Evolutionary conservation across 768 basidiomycete genomes (phyloP), one percentile per base, ranked within the genome.

Genomic region (Mycena alexandri): DNA sequence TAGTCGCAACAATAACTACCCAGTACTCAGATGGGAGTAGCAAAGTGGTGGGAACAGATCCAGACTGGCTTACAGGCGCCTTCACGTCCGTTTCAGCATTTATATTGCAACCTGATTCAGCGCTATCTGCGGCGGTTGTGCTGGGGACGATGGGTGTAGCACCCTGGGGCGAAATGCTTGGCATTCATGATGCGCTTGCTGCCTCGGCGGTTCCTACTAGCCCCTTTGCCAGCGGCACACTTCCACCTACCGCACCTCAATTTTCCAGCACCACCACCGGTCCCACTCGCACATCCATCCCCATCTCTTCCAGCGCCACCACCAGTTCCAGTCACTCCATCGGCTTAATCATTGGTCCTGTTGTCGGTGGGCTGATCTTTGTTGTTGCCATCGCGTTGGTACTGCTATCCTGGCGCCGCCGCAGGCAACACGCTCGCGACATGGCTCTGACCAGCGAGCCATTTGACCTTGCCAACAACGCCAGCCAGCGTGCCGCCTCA

Each of bases 381-480:
- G 24, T 63, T 52, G 3, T 14, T 5, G 43, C 22, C 10, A 33
- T 46, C 21, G 52, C 13, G 2, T 13, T 52, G 9, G 63, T 14
- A 6, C 24, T 51, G n/a, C 17, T 51, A 22, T 52, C 22, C 24
- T 65, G 63, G 56, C 63, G 56, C 42, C 52, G 61, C 14, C 47
- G 54, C 22, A 16, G 16, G 4, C n/a, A 38, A 5, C 14, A 9
- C 16, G 48, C 17, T 9, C 41, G 24, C 47, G 1, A 34, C 25
- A 12, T 5, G 19, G n/a, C 36, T 1, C 21, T 17, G 50, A 58
- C 29, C 21, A 33, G 33, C 29, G 14, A 44, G 48, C 17, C 33
- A 33, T 57, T 57, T 19, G 25, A 51, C 38, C 38, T 22, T 25
- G 47, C 2, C 11, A 6, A 6, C 6, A 6, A 29, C 6, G 29